Base-by-base conservation (phyloP, 2,329 filamentous ascomycete species). In the Tympanopsis confertula region DNA sequence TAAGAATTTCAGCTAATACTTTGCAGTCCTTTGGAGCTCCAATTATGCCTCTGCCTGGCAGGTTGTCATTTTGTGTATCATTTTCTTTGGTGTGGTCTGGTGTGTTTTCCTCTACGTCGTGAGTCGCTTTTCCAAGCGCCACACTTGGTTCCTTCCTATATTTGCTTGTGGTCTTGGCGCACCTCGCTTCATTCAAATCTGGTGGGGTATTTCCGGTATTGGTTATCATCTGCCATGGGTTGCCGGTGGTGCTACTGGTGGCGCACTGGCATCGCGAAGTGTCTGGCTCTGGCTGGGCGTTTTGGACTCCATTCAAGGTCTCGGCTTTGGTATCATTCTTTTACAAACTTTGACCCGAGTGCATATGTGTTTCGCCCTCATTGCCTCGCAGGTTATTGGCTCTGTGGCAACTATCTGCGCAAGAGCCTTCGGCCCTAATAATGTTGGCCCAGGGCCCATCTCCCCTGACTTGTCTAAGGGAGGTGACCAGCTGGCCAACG, bases 281-380 rank as follows among this genome's bases (percentile, higher is more conserved):
- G 54, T 81, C 4, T 82, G 78, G 77, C 62, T 82, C 10, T 82
- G 77, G 76, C 66, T 82, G 0, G 78, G 78, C 29, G 65, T 80
- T 4, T 59, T 82, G 7, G 78, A 82, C 46, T 66, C 72, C 7
- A 57, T 82, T 5, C 78, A 82, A 50, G 74, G 75, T 29, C 69
- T 81, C 2, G 78, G 78, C 2, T 70, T 82, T 39, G 78, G 78
- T 38, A 82, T 81, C 75, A 73, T 82, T 37, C 60, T 82, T 3
- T 55, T 82, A 32, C 74, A 78, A 50, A 81, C 76, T 1, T 54
- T 79, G 45, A 81, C 76, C 1, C 61, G 78, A 15, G 66, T 78
- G 51, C 78, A 82, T 48, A 74, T 81, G 40, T 65, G 71, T 38
- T 78, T 74, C 44, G 72, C 74, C 0, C 58, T 82, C 18, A 63